Percentiles rank a stretch among this genome's conserved stretches.
These are phyloP conservation scores for Mortierella sp. DNA, from an alignment of 371 early-diverging fungal genomes.

Conservation along the genomic window DNA sequence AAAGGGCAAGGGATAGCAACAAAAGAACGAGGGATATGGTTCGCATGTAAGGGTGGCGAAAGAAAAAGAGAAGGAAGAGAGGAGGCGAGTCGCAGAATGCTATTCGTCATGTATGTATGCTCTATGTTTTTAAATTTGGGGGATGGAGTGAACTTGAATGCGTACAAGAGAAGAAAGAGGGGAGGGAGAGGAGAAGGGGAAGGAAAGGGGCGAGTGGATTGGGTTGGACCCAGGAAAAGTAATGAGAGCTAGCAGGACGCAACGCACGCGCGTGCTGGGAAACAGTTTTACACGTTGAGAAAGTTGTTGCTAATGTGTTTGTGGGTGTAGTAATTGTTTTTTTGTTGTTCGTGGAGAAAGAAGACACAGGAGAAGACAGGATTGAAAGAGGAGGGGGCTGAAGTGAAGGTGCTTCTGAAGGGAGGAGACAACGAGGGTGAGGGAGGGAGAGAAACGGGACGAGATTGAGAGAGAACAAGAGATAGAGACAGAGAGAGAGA, in stretches of 20 bases:
- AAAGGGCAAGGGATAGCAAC: slow-evolving; percentile 3
- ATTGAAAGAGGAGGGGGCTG: neutral
- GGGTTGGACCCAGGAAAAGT: neutral
- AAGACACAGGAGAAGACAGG: neutral
- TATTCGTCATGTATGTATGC: neutral
- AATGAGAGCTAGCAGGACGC: neutral
- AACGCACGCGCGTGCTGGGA: neutral
- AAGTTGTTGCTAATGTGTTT: too few species aligned
- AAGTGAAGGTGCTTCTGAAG: neutral
- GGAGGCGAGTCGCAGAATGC: neutral
- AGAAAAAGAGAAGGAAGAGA: neutral
- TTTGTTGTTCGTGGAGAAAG: neutral
- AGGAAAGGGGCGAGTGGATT: neutral
- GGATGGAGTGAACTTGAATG: neutral
- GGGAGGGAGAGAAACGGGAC: neutral
- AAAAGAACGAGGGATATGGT: neutral
- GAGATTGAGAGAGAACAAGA: neutral
- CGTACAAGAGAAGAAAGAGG: neutral
- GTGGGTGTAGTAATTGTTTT: neutral
- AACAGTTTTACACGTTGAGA: slow-evolving; percentile 3
- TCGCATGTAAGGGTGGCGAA: neutral
- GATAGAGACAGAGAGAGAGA: neutral
- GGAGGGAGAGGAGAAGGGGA: neutral
- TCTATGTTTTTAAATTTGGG: neutral
- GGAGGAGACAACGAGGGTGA: neutral